Conservation (phyloP, 108 stramenopile species). For the Pseudonitzschia delicatissima region DNA sequence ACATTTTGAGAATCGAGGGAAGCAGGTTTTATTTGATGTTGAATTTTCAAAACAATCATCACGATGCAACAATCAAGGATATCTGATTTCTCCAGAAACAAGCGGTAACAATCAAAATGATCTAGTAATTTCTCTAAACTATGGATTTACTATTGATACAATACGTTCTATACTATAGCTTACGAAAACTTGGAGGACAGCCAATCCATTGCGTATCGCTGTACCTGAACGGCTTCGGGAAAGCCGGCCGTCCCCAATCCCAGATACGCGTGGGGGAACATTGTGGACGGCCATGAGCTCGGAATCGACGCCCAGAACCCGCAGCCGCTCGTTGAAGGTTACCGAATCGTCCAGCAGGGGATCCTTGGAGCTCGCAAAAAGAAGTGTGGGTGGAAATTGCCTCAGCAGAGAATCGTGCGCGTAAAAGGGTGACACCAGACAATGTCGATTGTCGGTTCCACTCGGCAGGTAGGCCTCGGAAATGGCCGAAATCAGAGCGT, state of each 20-base stretch:
- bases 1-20: too few species aligned
- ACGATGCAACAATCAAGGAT: too few species aligned
- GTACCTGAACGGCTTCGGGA: constrained; percentile 72
- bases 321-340: constrained; percentile 67
- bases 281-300: constrained; percentile 62
- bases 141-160: too few species aligned
- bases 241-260: constrained; percentile 74
- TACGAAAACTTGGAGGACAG: constrained; percentile 1
- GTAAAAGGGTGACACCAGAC: constrained; percentile 75
- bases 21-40: too few species aligned
- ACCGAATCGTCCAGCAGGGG: constrained; percentile 88
- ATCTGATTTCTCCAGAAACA: too few species aligned
- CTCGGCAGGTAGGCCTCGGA: constrained; percentile 62
- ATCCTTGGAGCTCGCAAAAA: constrained; percentile 70
- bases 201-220: constrained; percentile 57
- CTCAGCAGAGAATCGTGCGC: constrained; percentile 55
- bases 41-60: too few species aligned
- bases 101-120: too few species aligned
- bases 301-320: constrained; percentile 61
- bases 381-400: constrained; percentile 63
- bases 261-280: constrained; percentile 84
- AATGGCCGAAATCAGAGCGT: constrained; percentile 68
- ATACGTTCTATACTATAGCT: too few species aligned
- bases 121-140: too few species aligned
- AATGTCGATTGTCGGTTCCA: constrained; percentile 49